Conservation (phyloP, 768 basidiomycete genomes). For the Podaxis carcinomalis region DNA sequence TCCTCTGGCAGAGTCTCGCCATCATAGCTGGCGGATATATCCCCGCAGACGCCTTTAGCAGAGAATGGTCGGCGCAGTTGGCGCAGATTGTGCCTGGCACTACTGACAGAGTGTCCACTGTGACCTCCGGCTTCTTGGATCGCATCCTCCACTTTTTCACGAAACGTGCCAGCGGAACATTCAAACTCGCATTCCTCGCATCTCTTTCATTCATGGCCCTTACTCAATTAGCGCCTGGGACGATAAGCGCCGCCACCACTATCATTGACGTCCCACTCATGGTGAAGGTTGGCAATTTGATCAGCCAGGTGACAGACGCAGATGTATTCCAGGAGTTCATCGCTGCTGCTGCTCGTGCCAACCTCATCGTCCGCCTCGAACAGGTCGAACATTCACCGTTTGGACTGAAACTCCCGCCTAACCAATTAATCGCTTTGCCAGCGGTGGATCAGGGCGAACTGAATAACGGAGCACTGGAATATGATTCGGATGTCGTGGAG, state of each 20-base stretch:
- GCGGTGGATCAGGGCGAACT: neutral
- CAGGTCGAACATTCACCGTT: slow-evolving; percentile 4
- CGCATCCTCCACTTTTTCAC: slow-evolving; percentile 3
- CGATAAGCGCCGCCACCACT: slow-evolving; percentile 7
- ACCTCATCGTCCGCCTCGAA: slow-evolving; percentile 9
- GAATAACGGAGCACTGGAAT: slow-evolving; percentile 4
- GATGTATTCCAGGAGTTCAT: neutral
- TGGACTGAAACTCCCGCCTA: slow-evolving; percentile 1
- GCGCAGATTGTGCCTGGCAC: neutral
- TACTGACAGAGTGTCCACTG: slow-evolving; percentile 7
- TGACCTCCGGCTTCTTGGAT: slow-evolving; percentile 8
- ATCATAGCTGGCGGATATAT: slow-evolving; percentile 6
- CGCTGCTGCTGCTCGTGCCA: neutral
- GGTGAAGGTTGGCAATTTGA: neutral
- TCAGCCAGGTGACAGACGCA: neutral
- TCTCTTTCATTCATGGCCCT: slow-evolving; percentile 7
- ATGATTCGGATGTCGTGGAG: slow-evolving; percentile 5
- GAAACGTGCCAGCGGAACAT: slow-evolving; percentile 1
- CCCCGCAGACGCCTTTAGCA: slow-evolving; percentile 7
- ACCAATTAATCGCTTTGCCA: neutral
- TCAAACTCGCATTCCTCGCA: slow-evolving; percentile 7
- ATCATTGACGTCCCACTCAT: neutral
- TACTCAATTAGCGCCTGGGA: slow-evolving; percentile 4
- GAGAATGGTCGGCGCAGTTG: slow-evolving; percentile 10
- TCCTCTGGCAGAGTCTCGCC: slow-evolving; percentile 6